Evolutionary conservation across 2,329 filamentous ascomycete genomes (phyloP).

Genomic region (Epichloe scottii): DNA sequence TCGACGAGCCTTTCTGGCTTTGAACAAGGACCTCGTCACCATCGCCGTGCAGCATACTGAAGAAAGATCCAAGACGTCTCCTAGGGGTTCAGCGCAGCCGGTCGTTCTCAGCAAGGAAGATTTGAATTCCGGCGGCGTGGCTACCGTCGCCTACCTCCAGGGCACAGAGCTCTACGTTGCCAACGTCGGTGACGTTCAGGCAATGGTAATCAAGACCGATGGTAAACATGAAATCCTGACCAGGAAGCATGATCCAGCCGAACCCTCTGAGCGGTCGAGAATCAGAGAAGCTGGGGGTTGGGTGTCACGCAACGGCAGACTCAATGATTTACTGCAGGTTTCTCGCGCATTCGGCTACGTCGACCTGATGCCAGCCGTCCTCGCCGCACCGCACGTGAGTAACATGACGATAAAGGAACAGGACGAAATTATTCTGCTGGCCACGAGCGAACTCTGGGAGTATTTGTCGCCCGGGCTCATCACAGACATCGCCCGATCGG

Average conservation of each 20-base stretch:
- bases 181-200: constrained; percentile 91
- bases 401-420: constrained; percentile 71
- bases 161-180: constrained; percentile 86
- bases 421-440: constrained; percentile 87
- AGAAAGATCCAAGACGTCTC: constrained; percentile 52
- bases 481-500: constrained; percentile 79
- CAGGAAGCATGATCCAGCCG: constrained; percentile 84
- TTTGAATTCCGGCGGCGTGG: constrained; percentile 78
- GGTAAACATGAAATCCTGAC: constrained; percentile 75
- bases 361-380: constrained; percentile 81
- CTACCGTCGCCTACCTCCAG: constrained; percentile 81
- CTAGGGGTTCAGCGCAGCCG: constrained; percentile 59
- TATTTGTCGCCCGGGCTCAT: constrained; percentile 82
- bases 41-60: constrained; percentile 71
- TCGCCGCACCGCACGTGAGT: constrained; percentile 75
- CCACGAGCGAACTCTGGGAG: constrained; percentile 90
- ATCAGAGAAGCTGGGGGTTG: constrained; percentile 92
- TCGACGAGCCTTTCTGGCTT: constrained; percentile 68
- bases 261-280: constrained; percentile 68
- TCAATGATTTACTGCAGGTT: constrained; percentile 85
- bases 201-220: constrained; percentile 86
- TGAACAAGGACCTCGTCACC: constrained; percentile 91
- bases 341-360: constrained; percentile 93
- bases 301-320: constrained; percentile 84
- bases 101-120: constrained; percentile 81